Percentiles rank a stretch among this genome's conserved stretches.
Conservation (phyloP, 768 basidiomycete species). For the Lactifluus subvellereus region DNA sequence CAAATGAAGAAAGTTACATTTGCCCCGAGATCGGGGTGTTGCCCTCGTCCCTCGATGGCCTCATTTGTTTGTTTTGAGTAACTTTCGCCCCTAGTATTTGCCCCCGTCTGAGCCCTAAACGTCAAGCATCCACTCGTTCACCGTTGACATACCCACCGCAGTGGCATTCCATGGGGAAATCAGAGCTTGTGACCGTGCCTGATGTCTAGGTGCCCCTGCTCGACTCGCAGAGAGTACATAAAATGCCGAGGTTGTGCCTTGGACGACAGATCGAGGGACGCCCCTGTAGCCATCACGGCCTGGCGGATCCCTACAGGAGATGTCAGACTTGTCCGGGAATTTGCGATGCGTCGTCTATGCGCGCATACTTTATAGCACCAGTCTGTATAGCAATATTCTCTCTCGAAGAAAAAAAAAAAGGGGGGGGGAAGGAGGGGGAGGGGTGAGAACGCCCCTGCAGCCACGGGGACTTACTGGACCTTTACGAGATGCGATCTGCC, state of each 20-base stretch:
- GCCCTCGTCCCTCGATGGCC: neutral
- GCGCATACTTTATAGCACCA: neutral
- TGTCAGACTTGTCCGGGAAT: neutral
- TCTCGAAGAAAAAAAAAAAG: neutral
- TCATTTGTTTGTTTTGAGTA: neutral
- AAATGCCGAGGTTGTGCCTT: neutral
- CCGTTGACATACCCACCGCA: neutral
- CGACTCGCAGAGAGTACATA: neutral
- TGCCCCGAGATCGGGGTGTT: no score
- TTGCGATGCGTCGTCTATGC: neutral
- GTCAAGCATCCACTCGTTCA: neutral
- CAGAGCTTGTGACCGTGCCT: neutral
- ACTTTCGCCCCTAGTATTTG: neutral
- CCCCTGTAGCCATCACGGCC: no score
- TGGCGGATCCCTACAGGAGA: slow-evolving; percentile 12
- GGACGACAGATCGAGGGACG: neutral
- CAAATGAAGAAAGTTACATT: neutral
- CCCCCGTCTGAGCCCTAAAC: neutral
- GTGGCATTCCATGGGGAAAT: neutral
- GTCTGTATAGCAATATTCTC: neutral
- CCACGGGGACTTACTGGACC: neutral
- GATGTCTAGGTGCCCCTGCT: neutral
- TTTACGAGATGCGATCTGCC: slow-evolving; percentile 7
- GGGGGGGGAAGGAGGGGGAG: neutral
- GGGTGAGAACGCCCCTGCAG: neutral